Base-by-base conservation (phyloP, 1,284 basidiomycete genomes). In the Tausonia pullulans region DNA sequence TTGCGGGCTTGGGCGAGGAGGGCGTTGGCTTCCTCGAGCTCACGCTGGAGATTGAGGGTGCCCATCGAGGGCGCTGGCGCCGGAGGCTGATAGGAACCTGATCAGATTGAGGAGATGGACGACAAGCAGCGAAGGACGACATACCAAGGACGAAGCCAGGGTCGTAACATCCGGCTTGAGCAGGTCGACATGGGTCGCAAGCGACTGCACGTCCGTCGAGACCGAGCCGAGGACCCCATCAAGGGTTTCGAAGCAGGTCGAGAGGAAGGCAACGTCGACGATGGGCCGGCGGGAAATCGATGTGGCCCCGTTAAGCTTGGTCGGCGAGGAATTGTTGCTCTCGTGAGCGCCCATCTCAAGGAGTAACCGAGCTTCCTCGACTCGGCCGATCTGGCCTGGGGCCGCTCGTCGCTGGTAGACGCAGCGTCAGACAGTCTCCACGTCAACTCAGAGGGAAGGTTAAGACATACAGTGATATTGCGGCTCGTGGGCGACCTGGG, bases 11-110 rank as follows among this genome's bases (percentile, higher is more conserved):
- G 78, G 67, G 88, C 87, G 67, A 83, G 84, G 72, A 89, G 87
- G 27, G 87, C 82, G 69, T 82, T 86, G 7, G 81, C 79, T 67
- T 84, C 83, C 68, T 83, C 81, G 39, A 91, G 77, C 68, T 90
- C 87, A 14, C 81, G 73, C 58, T 80, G 80, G n/a, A 81, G 73
- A 65, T 79, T 80, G 68, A 85, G 82, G 7, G 88, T 75, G 27
- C 2, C 27, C 27, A 58, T 88, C 84, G 10, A 73, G 70, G 3
- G 78, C 77, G 74, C 80, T 81, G 84, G 88, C 63, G 16, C 64
- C 50, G 9, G 39, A 48, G 43, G 10, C 16, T 16, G 41, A n/a
- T 7, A 2, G 43, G 39, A 7, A 7, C n/a, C n/a, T 52, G 4
- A 48, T 62, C 41, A 61, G 63, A 52, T 14, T 8, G 27, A 3